Evolutionary conservation across 2,329 filamentous ascomycete species (phyloP), one percentile per base, ranked within the genome.

Genomic region (Cercospora citrullina): DNA sequence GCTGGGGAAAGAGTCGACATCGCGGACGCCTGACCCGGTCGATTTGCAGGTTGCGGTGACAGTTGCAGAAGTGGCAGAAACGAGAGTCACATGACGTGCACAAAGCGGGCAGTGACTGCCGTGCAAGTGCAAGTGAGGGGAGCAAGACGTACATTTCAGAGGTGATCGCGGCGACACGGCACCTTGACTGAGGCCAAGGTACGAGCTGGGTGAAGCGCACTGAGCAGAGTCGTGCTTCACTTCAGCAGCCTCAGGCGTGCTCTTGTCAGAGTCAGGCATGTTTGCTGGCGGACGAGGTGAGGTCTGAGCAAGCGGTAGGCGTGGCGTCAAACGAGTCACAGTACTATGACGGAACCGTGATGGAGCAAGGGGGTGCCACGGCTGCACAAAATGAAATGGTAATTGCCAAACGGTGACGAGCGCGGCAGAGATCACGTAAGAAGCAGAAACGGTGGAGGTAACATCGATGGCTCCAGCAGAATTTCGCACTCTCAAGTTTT

Each of bases 151-250:
- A 76, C 75, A 75, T 71, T 75, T 76, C 10, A 73, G 73, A 16
- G 69, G 72, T 23, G 67, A 64, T 36, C 70, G 68, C 3, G 75
- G 74, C 58, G 74, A 75, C 2, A 68, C 63, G 55, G 18, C 53
- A 30, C 68, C 42, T 28, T 71, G 68, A 33, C 63, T 68, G 23
- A 75, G 53, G 31, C 72, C 74, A 21, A 76, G 69, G 66, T 71
- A 73, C 18, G 74, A 74, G 68, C 68, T 74, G 16, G 75, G 75
- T 36, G 75, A 76, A 21, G 72, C 74, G 68, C 70, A 70, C 21
- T 72, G 69, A 10, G 66, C 71, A 10, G 72, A 68, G 12, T 72
- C 69, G 28, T 69, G 71, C 68, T 75, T 76, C 48, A 53, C 71
- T 31, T 31, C 48, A 14, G 70, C 48, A 7, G 57, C 48, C 58